Evolutionary conservation across 1,284 basidiomycete species (phyloP), one percentile per base, ranked within the genome.

Genomic region (Pascua guehoae): DNA sequence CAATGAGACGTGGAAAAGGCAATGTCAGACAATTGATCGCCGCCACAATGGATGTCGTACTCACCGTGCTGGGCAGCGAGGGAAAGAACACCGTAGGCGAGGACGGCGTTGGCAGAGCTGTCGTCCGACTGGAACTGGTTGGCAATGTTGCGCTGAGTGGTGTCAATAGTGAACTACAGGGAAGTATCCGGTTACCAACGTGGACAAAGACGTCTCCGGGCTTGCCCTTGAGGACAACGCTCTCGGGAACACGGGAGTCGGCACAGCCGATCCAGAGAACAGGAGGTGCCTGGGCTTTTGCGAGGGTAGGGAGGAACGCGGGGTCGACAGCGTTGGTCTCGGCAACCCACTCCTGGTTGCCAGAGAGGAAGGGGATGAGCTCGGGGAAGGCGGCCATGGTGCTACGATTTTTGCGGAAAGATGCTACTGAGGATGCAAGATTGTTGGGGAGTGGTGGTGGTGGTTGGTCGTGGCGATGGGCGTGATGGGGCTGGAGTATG

Each of bases 21-120:
- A 43, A n/a, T 15, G 41, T 43, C 24, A 32, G 24, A 32, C 7
- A 32, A 32, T 32, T 32, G 24, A 32, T 32, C 24, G 24, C 24
- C 24, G 24, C 24, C 24, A 32, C 24, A 32, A 4, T 32, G 24
- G 7, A 7, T 0, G 17, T 41, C 0, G 2, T 7, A 45, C 55
- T 15, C 69, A 91, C 89, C 84, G 79, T 97, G 89, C 76, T 88
- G 82, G 44, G 94, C 88, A 54, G 88, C 87, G 57, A 96, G 80
- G 63, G 83, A 79, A 62, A 84, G 82, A 43, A 97, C 82, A 8
- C 90, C 91, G 74, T 88, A 97, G 11, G 85, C 81, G 60, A 97
- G 82, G 3, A 91, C 88, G 1, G 90, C 84, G 51, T 86, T 81
- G 1, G 86, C 86, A 64, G 85, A 57, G 45, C 12, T 45, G 56